These are phyloP conservation scores for Drechslerella coelobrocha DNA, from an alignment of 2,329 filamentous ascomycete genomes.

Conservation along the genomic window DNA sequence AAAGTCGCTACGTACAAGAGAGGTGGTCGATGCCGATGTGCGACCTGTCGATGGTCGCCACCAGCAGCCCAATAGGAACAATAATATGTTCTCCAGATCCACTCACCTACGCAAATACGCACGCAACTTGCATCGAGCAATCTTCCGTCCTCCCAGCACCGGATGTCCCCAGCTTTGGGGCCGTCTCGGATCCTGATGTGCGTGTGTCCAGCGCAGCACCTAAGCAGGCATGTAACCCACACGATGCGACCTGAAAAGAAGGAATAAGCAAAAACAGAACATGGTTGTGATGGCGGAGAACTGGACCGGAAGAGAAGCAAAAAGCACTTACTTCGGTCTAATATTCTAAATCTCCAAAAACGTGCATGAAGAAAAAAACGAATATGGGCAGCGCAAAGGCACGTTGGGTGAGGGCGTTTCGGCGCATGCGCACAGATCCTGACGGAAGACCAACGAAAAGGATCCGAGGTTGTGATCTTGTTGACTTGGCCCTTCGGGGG, in stretches of 20 bases:
- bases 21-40: slow-evolving; percentile 3
- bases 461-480: not conserved
- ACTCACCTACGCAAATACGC: slow-evolving; percentile 14
- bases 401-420: not conserved
- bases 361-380: no score
- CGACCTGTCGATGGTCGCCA: not conserved
- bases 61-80: not conserved
- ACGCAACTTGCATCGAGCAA: slow-evolving; percentile 3
- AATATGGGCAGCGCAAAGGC: no score
- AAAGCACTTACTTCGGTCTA: not conserved
- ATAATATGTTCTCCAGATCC: not conserved
- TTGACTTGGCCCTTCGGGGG: not conserved
- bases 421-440: slow-evolving; percentile 16
- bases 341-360: no score
- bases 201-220: not conserved
- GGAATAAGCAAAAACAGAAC: not conserved
- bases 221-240: not conserved
- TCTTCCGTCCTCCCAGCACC: slow-evolving; percentile 21
- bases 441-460: slow-evolving; percentile 5
- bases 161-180: slow-evolving; percentile 24
- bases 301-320: not conserved
- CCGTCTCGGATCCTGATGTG: not conserved
- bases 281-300: not conserved
- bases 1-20: not conserved
- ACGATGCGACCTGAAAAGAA: not conserved